Conservation (phyloP, 2,329 filamentous ascomycete species). For the Penicillium rolfsii region DNA sequence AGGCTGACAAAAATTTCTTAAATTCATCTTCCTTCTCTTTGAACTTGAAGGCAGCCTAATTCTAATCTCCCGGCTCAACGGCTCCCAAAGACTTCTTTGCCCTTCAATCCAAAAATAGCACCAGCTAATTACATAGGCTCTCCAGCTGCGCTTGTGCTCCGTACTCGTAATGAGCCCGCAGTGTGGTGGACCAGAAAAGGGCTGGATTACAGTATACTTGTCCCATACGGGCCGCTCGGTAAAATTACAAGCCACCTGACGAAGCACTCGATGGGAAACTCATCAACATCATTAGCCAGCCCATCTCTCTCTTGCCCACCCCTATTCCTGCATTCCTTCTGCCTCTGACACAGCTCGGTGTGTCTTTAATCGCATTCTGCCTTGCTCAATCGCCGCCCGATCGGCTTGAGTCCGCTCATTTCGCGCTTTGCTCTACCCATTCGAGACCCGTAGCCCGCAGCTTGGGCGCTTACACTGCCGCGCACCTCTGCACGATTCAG, state of each 20-base stretch:
- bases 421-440: neutral
- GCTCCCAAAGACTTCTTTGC: constrained; percentile 1
- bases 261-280: constrained; percentile 24
- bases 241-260: constrained; percentile 34
- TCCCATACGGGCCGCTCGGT: constrained; percentile 13
- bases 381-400: constrained; percentile 3
- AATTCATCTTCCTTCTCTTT: no score
- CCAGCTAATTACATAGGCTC: constrained; percentile 2
- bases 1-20: neutral
- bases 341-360: neutral
- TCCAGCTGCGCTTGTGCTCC: neutral
- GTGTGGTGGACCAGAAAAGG: neutral
- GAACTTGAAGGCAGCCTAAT: neutral
- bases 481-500: constrained; percentile 16
- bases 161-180: neutral
- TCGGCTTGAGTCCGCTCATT: constrained; percentile 15
- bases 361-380: neutral
- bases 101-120: constrained; percentile 29
- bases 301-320: constrained; percentile 9
- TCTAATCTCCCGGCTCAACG: constrained; percentile 5
- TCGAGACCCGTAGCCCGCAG: constrained; percentile 4
- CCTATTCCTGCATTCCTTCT: constrained; percentile 5
- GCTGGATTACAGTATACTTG: neutral
- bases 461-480: constrained; percentile 30
- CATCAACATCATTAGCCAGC: constrained; percentile 22